Conservation (phyloP, 768 basidiomycete genomes). For the Rhodotorula toruloides region DNA sequence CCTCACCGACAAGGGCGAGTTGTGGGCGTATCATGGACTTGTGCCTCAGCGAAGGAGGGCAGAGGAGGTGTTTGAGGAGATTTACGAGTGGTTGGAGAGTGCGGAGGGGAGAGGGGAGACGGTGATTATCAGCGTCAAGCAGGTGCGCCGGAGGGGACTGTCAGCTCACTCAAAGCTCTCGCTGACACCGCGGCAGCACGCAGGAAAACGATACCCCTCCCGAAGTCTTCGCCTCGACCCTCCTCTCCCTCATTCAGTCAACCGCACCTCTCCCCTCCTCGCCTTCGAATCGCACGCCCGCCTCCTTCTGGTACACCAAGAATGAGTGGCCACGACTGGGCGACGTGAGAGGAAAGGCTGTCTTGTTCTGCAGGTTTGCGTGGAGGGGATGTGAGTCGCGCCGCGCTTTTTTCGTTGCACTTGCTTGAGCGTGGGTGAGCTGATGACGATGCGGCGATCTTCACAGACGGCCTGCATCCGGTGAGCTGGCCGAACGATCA, state of each 20-base stretch:
- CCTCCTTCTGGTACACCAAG: not conserved
- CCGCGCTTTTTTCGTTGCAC: not conserved
- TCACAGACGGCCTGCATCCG: slow-evolving; percentile 7
- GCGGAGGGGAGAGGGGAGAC: not conserved
- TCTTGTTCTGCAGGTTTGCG: slow-evolving; percentile 15
- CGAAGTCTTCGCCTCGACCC: not conserved
- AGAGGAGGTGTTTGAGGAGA: slow-evolving; percentile 1
- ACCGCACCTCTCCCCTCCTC: too few species aligned
- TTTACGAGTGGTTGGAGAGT: not conserved
- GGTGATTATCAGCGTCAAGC: slow-evolving; percentile 5
- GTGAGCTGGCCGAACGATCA: slow-evolving; percentile 8
- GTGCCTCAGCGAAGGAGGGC: not conserved
- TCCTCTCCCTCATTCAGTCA: slow-evolving; percentile 2
- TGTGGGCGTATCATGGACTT: slow-evolving; percentile 8
- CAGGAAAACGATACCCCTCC: slow-evolving; percentile 9
- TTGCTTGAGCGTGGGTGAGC: not conserved
- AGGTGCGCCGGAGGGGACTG: not conserved
- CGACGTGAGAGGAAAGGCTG: slow-evolving; percentile 5
- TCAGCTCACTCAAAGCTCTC: not conserved
- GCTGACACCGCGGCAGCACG: too few species aligned
- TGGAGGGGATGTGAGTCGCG: slow-evolving; percentile 2
- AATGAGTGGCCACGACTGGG: slow-evolving; percentile 10
- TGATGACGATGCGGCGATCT: not conserved
- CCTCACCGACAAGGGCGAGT: not conserved
- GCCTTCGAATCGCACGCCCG: not conserved